Evolutionary conservation across 2,329 filamentous ascomycete species (phyloP).

Genomic region (Penicillium hordei): DNA sequence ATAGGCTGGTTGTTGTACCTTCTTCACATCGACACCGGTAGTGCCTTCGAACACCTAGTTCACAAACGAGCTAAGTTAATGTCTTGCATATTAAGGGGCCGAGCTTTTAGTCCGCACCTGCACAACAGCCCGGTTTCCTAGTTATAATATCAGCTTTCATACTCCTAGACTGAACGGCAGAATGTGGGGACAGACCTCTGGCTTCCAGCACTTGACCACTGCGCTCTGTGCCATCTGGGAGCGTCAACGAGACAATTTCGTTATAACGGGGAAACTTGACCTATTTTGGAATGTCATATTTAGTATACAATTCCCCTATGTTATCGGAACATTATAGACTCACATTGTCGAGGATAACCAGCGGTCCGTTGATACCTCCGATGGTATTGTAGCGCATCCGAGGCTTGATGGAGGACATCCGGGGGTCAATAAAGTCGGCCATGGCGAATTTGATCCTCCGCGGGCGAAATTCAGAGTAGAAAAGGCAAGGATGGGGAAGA

Average conservation of each 20-base stretch:
- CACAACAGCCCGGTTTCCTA: slow-evolving; percentile 90
- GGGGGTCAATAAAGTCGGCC: slow-evolving; percentile 46
- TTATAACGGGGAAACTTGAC: slow-evolving; percentile 96
- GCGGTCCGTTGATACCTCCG: slow-evolving; percentile 93
- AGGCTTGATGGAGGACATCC: slow-evolving; percentile 60
- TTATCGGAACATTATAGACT: too few species aligned
- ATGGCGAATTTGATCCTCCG: slow-evolving; percentile 28
- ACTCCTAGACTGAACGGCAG: background rate
- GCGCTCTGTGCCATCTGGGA: slow-evolving; percentile 90
- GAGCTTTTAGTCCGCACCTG: slow-evolving; percentile 62
- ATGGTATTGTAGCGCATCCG: slow-evolving; percentile 96
- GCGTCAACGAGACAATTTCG: slow-evolving; percentile 93
- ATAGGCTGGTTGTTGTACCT: slow-evolving; percentile 54
- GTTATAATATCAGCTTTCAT: slow-evolving; percentile 20
- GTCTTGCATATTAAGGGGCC: slow-evolving; percentile 8
- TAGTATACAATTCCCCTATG: too few species aligned
- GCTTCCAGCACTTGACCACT: slow-evolving; percentile 97
- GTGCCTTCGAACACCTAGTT: slow-evolving; percentile 93
- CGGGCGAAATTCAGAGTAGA: slow-evolving; percentile 3
- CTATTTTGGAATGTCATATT: too few species aligned
- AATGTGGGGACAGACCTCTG: slow-evolving; percentile 64
- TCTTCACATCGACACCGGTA: slow-evolving; percentile 96
- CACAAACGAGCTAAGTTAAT: slow-evolving; percentile 24
- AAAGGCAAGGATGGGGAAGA: slow-evolving; percentile 14
- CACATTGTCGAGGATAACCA: slow-evolving; percentile 94